Evolutionary conservation across 495 filamentous ascomycete species (phyloP).

Genomic region (Aspergillus asperescens): DNA sequence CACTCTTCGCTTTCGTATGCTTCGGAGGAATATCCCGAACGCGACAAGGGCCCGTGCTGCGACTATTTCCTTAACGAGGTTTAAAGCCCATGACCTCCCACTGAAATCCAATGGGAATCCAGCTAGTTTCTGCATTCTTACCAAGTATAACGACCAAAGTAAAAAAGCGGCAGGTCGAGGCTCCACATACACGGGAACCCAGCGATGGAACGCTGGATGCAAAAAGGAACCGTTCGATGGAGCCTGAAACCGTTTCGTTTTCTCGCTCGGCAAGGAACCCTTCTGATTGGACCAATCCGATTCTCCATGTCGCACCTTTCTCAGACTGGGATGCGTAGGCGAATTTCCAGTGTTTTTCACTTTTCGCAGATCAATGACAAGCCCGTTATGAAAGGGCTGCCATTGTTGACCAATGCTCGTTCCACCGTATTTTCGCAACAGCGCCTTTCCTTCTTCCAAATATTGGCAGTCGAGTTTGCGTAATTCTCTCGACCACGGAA

Average conservation of each 20-base stretch:
- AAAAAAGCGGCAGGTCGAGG: neutral
- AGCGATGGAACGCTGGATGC: neutral
- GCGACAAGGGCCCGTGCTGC: slow-evolving; percentile 1
- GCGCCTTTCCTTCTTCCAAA: neutral
- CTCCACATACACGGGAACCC: slow-evolving; percentile 6
- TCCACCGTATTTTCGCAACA: neutral
- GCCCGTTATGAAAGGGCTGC: neutral
- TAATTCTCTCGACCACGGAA: neutral
- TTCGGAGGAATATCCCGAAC: slow-evolving; percentile 3
- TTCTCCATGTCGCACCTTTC: slow-evolving; percentile 26
- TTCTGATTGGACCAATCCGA: slow-evolving; percentile 32
- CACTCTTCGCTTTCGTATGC: neutral
- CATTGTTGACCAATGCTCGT: neutral
- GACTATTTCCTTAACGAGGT: too few relatives aligned
- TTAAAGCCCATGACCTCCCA: too few relatives aligned
- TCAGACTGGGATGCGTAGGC: slow-evolving; percentile 43
- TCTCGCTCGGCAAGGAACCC: slow-evolving; percentile 31
- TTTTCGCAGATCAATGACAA: slow-evolving; percentile 1
- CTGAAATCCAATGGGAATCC: slow-evolving; percentile 3
- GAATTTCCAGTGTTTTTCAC: slow-evolving; percentile 19
- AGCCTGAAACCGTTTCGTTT: neutral
- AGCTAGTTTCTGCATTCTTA: neutral
- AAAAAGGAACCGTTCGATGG: too few relatives aligned
- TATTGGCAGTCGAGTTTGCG: neutral
- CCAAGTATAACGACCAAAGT: neutral